Conservation (phyloP, 2,329 filamentous ascomycete species). For the Apiospora pterosperma region DNA sequence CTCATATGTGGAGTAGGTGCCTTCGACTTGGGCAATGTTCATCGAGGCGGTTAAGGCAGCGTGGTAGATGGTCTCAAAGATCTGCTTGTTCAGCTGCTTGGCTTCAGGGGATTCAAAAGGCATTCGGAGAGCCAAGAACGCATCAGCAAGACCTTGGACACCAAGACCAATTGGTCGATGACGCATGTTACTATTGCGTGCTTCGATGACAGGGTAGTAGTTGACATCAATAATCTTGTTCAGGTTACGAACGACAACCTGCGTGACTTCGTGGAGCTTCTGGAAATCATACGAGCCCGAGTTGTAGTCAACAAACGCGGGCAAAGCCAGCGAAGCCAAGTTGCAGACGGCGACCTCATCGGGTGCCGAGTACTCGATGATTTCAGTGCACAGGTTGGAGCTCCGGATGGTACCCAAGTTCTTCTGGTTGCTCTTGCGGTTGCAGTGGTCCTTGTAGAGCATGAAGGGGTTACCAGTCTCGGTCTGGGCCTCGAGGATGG, state of each 20-base stretch:
- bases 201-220: conserved; percentile 95
- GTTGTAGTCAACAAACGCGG: conserved; percentile 84
- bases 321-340: conserved; percentile 88
- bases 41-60: conserved; percentile 86
- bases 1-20: conserved; percentile 85
- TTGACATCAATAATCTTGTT: conserved; percentile 99
- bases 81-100: conserved; percentile 91
- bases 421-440: conserved; percentile 99
- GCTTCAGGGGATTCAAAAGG: conserved; percentile 97
- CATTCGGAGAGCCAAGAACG: conserved; percentile 93
- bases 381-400: conserved; percentile 98
- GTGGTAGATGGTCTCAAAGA: conserved; percentile 99
- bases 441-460: conserved; percentile 98
- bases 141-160: conserved; percentile 96
- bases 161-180: conserved; percentile 94
- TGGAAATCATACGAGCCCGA: conserved; percentile 89
- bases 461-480: conserved; percentile 99
- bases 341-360: conserved; percentile 99
- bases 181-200: conserved; percentile 93
- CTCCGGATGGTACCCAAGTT: conserved; percentile 97
- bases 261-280: conserved; percentile 91
- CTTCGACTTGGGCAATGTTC: conserved; percentile 78
- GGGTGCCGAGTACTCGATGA: conserved; percentile 93
- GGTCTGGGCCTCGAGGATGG: conserved; percentile 95
- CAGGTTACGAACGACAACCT: conserved; percentile 89